A percentile compares a stretch with the other conserved stretches of the same genome.
These are phyloP conservation scores for Fraxinus americana DNA, from an alignment of 257 asterid genomes.

Conservation along the genomic window DNA sequence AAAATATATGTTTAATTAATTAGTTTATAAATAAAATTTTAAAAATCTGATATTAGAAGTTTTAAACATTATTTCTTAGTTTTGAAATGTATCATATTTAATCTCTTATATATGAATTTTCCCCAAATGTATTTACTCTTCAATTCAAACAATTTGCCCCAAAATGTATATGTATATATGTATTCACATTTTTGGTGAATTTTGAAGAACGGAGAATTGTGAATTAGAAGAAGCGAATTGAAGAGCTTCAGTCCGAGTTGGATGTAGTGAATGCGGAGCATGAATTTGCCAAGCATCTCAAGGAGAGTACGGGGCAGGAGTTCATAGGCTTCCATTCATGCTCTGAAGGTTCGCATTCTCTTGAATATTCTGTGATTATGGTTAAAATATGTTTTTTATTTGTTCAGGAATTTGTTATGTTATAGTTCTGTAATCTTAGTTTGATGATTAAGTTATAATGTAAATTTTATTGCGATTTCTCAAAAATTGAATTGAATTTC, in stretches of 20 bases:
- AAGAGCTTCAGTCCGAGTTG: constrained; percentile 57
- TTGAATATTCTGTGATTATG: constrained; percentile 2
- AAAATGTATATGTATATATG: too few relatives aligned
- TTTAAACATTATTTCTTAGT: too few relatives aligned
- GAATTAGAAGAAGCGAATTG: constrained; percentile 58
- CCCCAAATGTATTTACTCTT: too few relatives aligned
- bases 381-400: neutral
- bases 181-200: constrained; percentile 1
- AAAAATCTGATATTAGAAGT: too few relatives aligned
- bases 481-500: too few relatives aligned
- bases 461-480: neutral
- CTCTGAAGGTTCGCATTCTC: constrained; percentile 51
- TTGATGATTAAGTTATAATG: constrained; percentile 6
- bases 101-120: too few relatives aligned
- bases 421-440: neutral
- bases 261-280: constrained; percentile 49
- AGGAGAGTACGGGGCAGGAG: constrained; percentile 67
- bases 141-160: too few relatives aligned
- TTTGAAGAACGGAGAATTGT: constrained; percentile 57
- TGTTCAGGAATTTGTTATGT: neutral
- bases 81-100: too few relatives aligned
- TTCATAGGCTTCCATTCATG: constrained; percentile 66
- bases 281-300: constrained; percentile 57
- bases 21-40: too few relatives aligned
- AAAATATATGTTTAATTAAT: too few relatives aligned